Conservation (phyloP, 306 rosid species). For the Aeschynomene evenia region DNA sequence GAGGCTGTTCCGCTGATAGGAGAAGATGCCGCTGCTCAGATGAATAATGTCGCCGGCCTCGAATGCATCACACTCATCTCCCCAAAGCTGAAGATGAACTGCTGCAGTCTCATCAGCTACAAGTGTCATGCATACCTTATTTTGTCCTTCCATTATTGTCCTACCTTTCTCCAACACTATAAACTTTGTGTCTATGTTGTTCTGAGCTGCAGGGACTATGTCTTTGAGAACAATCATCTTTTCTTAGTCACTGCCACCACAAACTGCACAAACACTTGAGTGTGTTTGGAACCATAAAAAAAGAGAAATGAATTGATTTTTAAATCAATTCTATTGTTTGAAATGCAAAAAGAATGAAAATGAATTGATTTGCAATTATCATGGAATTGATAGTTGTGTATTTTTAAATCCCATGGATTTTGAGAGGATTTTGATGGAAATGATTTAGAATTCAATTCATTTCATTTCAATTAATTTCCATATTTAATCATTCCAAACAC, state of each 20-base stretch:
- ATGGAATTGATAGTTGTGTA: too few species aligned
- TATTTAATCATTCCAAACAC: too few species aligned
- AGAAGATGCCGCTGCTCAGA: conserved; percentile 55
- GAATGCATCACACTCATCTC: conserved; percentile 61
- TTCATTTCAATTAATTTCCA: too few species aligned
- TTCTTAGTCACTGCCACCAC: background rate
- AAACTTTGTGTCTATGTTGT: conserved; percentile 71
- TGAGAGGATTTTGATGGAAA: too few species aligned
- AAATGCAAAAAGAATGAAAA: too few species aligned
- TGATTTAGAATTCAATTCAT: too few species aligned
- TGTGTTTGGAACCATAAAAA: too few species aligned
- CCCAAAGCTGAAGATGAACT: conserved; percentile 83
- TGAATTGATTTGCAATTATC: too few species aligned
- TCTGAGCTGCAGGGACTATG: conserved; percentile 74
- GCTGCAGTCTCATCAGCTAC: conserved; percentile 75
- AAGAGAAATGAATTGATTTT: too few species aligned
- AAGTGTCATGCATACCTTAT: conserved; percentile 53
- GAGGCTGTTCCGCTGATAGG: conserved; percentile 53
- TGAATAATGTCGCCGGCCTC: conserved; percentile 53
- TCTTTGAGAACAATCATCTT: conserved; percentile 57
- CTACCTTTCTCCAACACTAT: conserved; percentile 68
- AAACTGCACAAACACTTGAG: too few species aligned
- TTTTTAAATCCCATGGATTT: too few species aligned
- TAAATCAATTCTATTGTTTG: too few species aligned
- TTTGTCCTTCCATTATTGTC: conserved; percentile 50